A percentile compares a stretch with the other conserved stretches of the same genome.
Conservation (phyloP, 495 filamentous ascomycete genomes). For the Tuber melanosporum region DNA sequence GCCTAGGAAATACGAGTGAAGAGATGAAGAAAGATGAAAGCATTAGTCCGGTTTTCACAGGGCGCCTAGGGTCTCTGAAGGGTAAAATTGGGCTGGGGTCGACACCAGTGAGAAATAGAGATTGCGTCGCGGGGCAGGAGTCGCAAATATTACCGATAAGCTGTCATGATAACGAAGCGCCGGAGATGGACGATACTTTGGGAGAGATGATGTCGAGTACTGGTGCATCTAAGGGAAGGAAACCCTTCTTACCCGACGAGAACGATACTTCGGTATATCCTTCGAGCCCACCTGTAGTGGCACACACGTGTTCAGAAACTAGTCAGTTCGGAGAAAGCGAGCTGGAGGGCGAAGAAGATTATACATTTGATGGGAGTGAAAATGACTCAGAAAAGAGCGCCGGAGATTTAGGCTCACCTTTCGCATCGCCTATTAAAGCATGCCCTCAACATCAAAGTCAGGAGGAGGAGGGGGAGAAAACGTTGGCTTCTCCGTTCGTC, state of each 20-base stretch:
- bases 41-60: slow-evolving; percentile 29
- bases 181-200: slow-evolving; percentile 27
- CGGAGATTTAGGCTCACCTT: slow-evolving; percentile 21
- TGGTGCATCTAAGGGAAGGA: slow-evolving; percentile 15
- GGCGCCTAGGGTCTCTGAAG: slow-evolving; percentile 23
- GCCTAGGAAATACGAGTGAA: slow-evolving; percentile 20
- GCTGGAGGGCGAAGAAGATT: slow-evolving; percentile 14
- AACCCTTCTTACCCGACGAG: slow-evolving; percentile 13
- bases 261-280: slow-evolving; percentile 36
- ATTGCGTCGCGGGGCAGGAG: slow-evolving; percentile 13
- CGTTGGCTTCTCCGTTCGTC: slow-evolving; percentile 27
- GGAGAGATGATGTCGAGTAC: slow-evolving; percentile 17
- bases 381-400: slow-evolving; percentile 18
- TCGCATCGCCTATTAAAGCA: slow-evolving; percentile 19
- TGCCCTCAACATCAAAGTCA: slow-evolving; percentile 17
- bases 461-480: background rate
- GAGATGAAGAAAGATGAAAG: slow-evolving; percentile 21
- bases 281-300: slow-evolving; percentile 33
- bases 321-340: background rate
- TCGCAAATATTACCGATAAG: slow-evolving; percentile 16
- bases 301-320: background rate
- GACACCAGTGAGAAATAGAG: slow-evolving; percentile 13
- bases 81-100: slow-evolving; percentile 17
- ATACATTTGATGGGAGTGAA: slow-evolving; percentile 16
- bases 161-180: background rate